Evolutionary conservation across 306 rosid genomes (phyloP).

Genomic region (Heteromeles arbutifolia): DNA sequence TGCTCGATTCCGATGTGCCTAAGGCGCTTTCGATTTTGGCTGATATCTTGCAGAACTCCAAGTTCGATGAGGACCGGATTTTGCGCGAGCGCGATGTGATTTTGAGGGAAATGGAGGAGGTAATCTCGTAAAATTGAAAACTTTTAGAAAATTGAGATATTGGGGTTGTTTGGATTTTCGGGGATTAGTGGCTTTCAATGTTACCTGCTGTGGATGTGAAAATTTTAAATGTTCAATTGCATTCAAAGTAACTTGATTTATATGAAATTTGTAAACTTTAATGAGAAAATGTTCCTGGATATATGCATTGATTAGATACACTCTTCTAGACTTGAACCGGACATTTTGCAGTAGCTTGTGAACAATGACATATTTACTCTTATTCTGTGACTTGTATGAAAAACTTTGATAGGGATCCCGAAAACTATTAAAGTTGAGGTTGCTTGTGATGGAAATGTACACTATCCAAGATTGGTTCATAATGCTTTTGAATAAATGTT

Average conservation of each 20-base stretch:
- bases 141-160: background rate
- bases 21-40: constrained; percentile 67
- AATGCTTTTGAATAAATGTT: background rate
- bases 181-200: background rate
- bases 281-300: background rate
- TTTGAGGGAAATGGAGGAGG: constrained; percentile 97
- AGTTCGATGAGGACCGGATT: constrained; percentile 62
- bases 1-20: constrained; percentile 53
- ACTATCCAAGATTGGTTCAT: background rate
- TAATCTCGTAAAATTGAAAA: background rate
- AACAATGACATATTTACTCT: background rate
- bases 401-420: background rate
- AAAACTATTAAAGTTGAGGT: background rate
- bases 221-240: background rate
- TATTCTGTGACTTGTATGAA: background rate
- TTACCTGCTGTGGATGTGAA: background rate
- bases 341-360: background rate
- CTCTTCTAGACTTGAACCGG: background rate
- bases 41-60: constrained; percentile 84
- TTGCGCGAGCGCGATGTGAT: constrained; percentile 78
- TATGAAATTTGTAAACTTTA: background rate
- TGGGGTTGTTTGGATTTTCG: background rate
- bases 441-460: background rate
- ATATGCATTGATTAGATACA: background rate
- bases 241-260: background rate